phyloP scores from a whole-genome alignment of 352 stramenopile genomes.

The Phytophthora pistaciae region DNA sequence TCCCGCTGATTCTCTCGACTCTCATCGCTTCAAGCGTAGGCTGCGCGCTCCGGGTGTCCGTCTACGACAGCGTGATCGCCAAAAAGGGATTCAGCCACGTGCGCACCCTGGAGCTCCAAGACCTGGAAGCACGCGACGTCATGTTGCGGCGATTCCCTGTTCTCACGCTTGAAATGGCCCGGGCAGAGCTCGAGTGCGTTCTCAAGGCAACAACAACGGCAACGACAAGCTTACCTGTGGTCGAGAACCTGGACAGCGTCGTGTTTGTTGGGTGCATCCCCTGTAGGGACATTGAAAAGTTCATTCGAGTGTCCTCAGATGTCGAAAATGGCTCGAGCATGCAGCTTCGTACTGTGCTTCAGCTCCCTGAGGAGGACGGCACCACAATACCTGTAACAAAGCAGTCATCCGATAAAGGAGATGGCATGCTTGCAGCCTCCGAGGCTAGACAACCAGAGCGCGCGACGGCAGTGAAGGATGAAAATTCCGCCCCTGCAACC shows the following conservation, averaged over 20 bases:
- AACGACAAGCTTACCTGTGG: conserved; percentile 45
- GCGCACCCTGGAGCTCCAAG: conserved; percentile 53
- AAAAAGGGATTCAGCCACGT: conserved; percentile 67
- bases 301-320: conserved; percentile 1
- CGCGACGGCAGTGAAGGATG: neutral
- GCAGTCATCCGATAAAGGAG: neutral
- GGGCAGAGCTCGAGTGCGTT: conserved; percentile 32
- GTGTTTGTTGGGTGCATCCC: conserved; percentile 60
- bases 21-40: conserved; percentile 59
- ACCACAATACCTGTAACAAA: neutral
- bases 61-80: conserved; percentile 73
- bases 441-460: neutral
- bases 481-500: conserved; percentile 4
- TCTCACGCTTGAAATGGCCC: conserved; percentile 50
- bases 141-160: conserved; percentile 57
- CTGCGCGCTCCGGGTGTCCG: conserved; percentile 61
- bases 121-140: conserved; percentile 59
- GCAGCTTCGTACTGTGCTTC: conserved; percentile 9
- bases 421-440: neutral
- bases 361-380: conserved; percentile 7
- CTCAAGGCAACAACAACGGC: conserved; percentile 27
- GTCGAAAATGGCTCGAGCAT: neutral
- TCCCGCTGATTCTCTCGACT: conserved; percentile 60
- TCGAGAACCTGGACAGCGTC: conserved; percentile 46
- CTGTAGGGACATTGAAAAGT: conserved; percentile 31